Base-by-base conservation (phyloP, 1,284 basidiomycete genomes). In the Papiliotrema nemorosa region DNA sequence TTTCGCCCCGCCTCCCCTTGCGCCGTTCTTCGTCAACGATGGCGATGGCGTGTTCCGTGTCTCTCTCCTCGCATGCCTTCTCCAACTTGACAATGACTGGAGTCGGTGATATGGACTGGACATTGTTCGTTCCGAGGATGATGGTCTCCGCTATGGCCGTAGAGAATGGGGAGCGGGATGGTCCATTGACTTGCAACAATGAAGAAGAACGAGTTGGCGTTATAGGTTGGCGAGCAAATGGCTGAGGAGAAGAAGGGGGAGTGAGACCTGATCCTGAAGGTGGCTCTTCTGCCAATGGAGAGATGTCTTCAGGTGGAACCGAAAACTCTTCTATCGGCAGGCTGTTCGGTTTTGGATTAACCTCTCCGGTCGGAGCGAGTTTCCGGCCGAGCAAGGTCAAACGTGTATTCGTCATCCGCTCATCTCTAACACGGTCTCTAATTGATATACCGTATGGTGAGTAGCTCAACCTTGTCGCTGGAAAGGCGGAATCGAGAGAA, bases 401-500 rank as follows among this genome's bases (percentile, higher is more conserved):
- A 10, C 55, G 55, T 21, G 52, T 47, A 6, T 63, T 54, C 3
- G 52, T 47, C 40, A 76, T 57, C 13, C 72, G 62, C 26, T 70
- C 65, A 47, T 74, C 74, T 16, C 73, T 56, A n/a, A 66, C 49
- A 2, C 57, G 39, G 38, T 74, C 66, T 14, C 69, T 60, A 7
- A 75, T 64, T 36, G 63, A 44, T 33, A 73, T 50, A 22, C 76
- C 73, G 33, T 72, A 74, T 5, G 74, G 71, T 1, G 74, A 73
- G 40, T 72, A 71, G 12, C 63, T 63, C n/a, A 76, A 55, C 3
- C 41, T 35, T 38, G 64, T 61, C 0, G 70, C 59, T 14, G 46
- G 46, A 18, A 70, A 51, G 7, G 70, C 60, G 1, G 74, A 55
- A 0, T 84, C 80, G 0, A 84, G 76, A 2, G 79, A 60, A 18